Evolutionary conservation across 2,329 filamentous ascomycete species (phyloP).

Genomic region (Aspergillus arachidicola): DNA sequence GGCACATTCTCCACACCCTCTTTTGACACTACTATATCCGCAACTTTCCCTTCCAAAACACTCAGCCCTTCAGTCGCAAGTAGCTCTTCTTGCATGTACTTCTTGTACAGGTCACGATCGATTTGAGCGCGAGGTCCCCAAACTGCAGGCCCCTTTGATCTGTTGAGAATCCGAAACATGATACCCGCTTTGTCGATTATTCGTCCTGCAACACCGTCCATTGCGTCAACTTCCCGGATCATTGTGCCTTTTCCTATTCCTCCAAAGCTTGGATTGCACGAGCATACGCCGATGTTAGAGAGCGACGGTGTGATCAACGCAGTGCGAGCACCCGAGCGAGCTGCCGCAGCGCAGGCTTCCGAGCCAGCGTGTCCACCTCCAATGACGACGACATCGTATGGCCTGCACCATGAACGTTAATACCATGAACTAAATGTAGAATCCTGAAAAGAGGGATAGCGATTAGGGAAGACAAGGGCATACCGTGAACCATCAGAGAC

Average conservation of each 20-base stretch:
- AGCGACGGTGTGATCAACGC: slow-evolving; percentile 85
- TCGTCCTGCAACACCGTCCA: slow-evolving; percentile 85
- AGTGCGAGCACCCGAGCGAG: slow-evolving; percentile 83
- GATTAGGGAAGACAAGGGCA: slow-evolving; percentile 9
- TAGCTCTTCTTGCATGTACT: slow-evolving; percentile 87
- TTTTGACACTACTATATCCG: slow-evolving; percentile 79
- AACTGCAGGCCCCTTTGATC: slow-evolving; percentile 88
- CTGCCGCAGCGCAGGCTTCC: slow-evolving; percentile 89
- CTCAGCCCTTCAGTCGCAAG: slow-evolving; percentile 74
- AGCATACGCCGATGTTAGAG: slow-evolving; percentile 90
- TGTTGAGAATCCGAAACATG: slow-evolving; percentile 90
- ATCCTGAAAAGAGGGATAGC: neutral
- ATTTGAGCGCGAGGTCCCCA: slow-evolving; percentile 98
- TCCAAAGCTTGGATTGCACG: slow-evolving; percentile 95
- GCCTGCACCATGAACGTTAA: slow-evolving; percentile 45
- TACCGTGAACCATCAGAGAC: slow-evolving; percentile 43
- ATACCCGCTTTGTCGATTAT: slow-evolving; percentile 92
- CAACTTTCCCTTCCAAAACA: slow-evolving; percentile 83
- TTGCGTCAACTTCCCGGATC: slow-evolving; percentile 88
- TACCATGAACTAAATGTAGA: neutral
- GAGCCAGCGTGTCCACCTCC: slow-evolving; percentile 94
- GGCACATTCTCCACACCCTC: slow-evolving; percentile 50
- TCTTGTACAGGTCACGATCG: slow-evolving; percentile 84
- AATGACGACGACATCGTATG: slow-evolving; percentile 91
- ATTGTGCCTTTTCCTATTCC: slow-evolving; percentile 99